Evolutionary conservation across 2,329 filamentous ascomycete genomes (phyloP), one percentile per base, ranked within the genome.

Genomic region (Rhinocladiella mackenziei): DNA sequence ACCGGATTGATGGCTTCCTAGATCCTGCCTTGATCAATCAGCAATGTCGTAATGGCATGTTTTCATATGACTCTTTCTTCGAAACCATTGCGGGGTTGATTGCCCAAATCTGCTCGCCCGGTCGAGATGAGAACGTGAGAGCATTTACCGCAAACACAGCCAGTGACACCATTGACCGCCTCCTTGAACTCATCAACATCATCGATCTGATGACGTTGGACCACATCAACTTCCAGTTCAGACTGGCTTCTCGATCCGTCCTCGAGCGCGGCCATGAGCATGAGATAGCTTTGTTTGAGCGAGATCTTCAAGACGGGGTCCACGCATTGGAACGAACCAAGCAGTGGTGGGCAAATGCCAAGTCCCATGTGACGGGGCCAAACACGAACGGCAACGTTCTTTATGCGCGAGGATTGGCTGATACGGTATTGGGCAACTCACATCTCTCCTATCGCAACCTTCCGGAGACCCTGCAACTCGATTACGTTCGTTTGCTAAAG

Each of bases 201-300:
- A 80, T 83, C 39, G 80, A 83, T 52, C 65, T 78, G 23, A 66
- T 83, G 15, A 78, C 74, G 7, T 64, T 83, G 20, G 80, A 83
- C 57, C 79, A 83, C 56, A 77, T 77, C 5, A 83, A 83, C 58
- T 83, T 81, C 61, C 73, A 82, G 60, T 69, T 83, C 37, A 76
- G 76, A 62, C 69, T 77, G 25, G 75, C 75, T 6, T 76, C 78
- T 2, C 77, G 78, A 2, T 74, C 73, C 6, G 69, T 83, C 28
- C 75, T 82, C 46, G 72, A 77, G 51, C 77, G 80, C 54, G 76
- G 77, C 4, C 69, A 76, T 2, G 76, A 75, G 2, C 83, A 83
- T 58, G 80, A 83, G 56, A 70, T 77, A 48, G 70, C 76, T 19
- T 70, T 72, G 23, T 83, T 83, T 53, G 69, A 72, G 5, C 67